A percentile compares a stretch with the other conserved stretches of the same genome.
Conservation (phyloP, 495 filamentous ascomycete species). For the Margaritispora aquatica region DNA sequence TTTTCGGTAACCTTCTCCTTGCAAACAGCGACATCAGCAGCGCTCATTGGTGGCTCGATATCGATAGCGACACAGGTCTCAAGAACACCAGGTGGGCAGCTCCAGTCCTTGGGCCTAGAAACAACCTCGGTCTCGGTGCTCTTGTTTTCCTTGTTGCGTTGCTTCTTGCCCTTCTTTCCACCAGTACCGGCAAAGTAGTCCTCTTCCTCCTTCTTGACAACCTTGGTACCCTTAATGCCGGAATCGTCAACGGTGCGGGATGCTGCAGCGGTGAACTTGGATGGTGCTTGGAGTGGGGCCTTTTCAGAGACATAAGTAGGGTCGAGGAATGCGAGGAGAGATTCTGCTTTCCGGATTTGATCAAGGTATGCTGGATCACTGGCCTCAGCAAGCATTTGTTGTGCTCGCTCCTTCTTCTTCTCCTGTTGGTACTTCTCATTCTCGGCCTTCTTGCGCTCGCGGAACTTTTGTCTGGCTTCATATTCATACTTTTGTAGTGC, state of each 20-base stretch:
- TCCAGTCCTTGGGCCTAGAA: constrained; percentile 57
- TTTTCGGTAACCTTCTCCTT: constrained; percentile 89
- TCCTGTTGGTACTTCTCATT: constrained; percentile 66
- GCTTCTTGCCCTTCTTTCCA: constrained; percentile 91
- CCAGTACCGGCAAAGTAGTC: constrained; percentile 75
- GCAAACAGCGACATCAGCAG: constrained; percentile 67
- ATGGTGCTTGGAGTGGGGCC: constrained; percentile 49
- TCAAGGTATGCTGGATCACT: constrained; percentile 82
- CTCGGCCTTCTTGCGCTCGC: constrained; percentile 72
- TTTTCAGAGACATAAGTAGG: constrained; percentile 64
- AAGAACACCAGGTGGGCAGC: constrained; percentile 80
- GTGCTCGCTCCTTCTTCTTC: constrained; percentile 75
- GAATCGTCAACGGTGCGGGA: constrained; percentile 75
- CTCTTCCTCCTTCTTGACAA: constrained; percentile 80
- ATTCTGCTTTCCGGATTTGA: constrained; percentile 81
- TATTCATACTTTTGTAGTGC: constrained; percentile 76
- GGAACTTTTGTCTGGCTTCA: constrained; percentile 52
- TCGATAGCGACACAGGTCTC: constrained; percentile 80
- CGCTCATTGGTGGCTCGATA: constrained; percentile 79
- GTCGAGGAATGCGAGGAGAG: constrained; percentile 85
- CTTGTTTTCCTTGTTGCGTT: constrained; percentile 87
- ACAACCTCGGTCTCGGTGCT: constrained; percentile 40
- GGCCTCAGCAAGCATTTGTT: constrained; percentile 84
- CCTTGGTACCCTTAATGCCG: constrained; percentile 67
- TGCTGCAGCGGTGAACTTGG: constrained; percentile 68